Base-by-base conservation (phyloP, 2,329 filamentous ascomycete species). In the Aspergillus tamarii region DNA sequence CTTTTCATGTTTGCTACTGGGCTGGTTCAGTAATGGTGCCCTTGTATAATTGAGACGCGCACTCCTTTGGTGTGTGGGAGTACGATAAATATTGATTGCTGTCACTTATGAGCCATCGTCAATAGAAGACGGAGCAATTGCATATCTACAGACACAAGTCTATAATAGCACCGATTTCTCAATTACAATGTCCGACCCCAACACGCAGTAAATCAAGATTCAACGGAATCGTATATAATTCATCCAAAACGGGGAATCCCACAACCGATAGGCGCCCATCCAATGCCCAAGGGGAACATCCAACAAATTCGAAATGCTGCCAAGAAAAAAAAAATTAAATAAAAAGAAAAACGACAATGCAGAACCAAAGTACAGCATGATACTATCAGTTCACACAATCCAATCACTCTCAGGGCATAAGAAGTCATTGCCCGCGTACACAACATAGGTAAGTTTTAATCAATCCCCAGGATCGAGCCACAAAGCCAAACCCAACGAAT, bases 191-290 rank as follows among this genome's bases (percentile, higher is more conserved):
- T 21, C 21, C 10, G 7, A 43, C 30, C 34, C 23, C 52, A 32
- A 63, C 19, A 59, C 30, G 19, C 39, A 63, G 26, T 16, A 46
- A 61, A 19, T 30, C 48, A 48, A 41, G 45, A 54, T 54, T 32
- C 23, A 63, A 60, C 30, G 36, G 32, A 61, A 54, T 43, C 39
- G 52, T 50, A 43, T 36, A 59, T 52, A 62, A 39, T 39, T 39
- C 26, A 53, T 59, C 45, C 30, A 41, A 50, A 62, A 23, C 30
- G 30, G 52, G 30, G 32, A 63, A 21, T 60, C 26, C 62, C 46
- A 41, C 39, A 63, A 60, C 48, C 43, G 58, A 65, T 56, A 28
- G 61, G 64, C 66, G 66, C 66, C 64, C 46, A 65, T 57, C 64
- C 65, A 66, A 68, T 68, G 64, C 66, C 64, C 61, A 66, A 61